Percentiles rank a stretch among this genome's conserved stretches.
These are phyloP conservation scores for Metschnikowia similis DNA, from an alignment of 805 yeast species.

Conservation along the genomic window DNA sequence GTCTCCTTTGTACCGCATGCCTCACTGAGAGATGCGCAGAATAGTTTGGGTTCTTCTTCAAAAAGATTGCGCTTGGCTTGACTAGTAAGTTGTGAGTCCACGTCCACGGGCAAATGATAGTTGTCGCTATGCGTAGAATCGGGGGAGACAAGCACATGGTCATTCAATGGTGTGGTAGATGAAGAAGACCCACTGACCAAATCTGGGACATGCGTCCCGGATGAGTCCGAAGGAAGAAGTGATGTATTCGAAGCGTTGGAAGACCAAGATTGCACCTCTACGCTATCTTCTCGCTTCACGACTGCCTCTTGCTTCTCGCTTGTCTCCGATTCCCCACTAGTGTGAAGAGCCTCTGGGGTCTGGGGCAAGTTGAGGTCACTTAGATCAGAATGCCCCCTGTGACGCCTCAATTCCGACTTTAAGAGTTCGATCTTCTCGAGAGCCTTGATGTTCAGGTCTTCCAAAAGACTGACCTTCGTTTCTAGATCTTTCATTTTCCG, in stretches of 20 bases:
- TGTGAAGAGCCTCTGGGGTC: background rate
- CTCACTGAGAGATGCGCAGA: conserved; percentile 69
- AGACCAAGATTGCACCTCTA: conserved; percentile 37
- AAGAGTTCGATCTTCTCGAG: conserved; percentile 70
- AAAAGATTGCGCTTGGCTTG: conserved; percentile 26
- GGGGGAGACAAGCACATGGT: conserved; percentile 31
- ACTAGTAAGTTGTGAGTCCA: conserved; percentile 14
- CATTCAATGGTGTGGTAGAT: conserved; percentile 37
- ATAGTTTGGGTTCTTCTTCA: conserved; percentile 68
- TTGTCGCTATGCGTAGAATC: conserved; percentile 22
- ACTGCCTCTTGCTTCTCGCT: background rate
- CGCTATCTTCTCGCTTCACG: conserved; percentile 3
- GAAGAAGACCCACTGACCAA: conserved; percentile 34
- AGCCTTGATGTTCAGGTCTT: conserved; percentile 64
- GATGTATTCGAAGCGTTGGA: conserved; percentile 17
- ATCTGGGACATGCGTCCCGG: conserved; percentile 26
- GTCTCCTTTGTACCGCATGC: conserved; percentile 78
- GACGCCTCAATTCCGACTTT: conserved; percentile 64
- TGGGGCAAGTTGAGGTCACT: conserved; percentile 18
- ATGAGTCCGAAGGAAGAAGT: conserved; percentile 5
- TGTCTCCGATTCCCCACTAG: background rate
- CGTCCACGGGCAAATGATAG: conserved; percentile 11
- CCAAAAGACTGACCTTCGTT: conserved; percentile 67
- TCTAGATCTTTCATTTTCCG: conserved; percentile 81
- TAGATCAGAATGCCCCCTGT: conserved; percentile 39